phyloP scores from a whole-genome alignment of 352 stramenopile genomes.

The Phytophthora syringae region DNA sequence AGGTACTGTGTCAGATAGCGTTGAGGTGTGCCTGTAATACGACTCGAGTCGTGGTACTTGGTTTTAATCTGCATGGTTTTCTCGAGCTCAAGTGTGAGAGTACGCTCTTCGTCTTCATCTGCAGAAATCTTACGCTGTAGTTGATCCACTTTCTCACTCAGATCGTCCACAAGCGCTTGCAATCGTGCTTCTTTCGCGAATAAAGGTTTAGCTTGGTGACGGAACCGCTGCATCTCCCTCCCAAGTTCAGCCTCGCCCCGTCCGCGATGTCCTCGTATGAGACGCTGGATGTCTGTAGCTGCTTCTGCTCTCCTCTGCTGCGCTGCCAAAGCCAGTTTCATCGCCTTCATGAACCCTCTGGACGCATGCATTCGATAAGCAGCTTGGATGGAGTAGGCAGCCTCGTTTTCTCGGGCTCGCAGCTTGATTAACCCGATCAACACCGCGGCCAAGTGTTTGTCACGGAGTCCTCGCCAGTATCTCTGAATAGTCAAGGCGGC shows the following conservation, averaged over 20 bases:
- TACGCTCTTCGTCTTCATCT: slow-evolving; percentile 63
- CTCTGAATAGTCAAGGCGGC: slow-evolving; percentile 78
- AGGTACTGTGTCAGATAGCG: slow-evolving; percentile 94
- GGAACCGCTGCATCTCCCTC: slow-evolving; percentile 74
- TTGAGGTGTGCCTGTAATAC: slow-evolving; percentile 89
- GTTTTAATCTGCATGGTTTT: slow-evolving; percentile 88
- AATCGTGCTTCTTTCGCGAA: slow-evolving; percentile 65
- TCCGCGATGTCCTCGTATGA: slow-evolving; percentile 84
- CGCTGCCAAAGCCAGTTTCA: slow-evolving; percentile 54
- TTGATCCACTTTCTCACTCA: slow-evolving; percentile 56
- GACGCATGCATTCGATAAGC: slow-evolving; percentile 70
- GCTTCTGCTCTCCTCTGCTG: slow-evolving; percentile 51
- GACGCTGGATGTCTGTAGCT: slow-evolving; percentile 72
- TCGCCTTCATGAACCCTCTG: slow-evolving; percentile 65
- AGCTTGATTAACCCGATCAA: slow-evolving; percentile 76
- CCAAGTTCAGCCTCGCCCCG: slow-evolving; percentile 73
- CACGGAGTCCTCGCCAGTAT: slow-evolving; percentile 74
- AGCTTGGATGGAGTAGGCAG: slow-evolving; percentile 63
- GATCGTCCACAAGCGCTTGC: slow-evolving; percentile 46
- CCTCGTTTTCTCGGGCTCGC: slow-evolving; percentile 58
- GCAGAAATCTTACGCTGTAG: slow-evolving; percentile 42
- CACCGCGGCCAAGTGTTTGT: slow-evolving; percentile 79
- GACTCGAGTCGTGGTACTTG: slow-evolving; percentile 86
- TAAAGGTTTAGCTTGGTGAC: slow-evolving; percentile 75
- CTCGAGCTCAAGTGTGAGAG: slow-evolving; percentile 72